Percentiles rank a stretch among this genome's conserved stretches.
Evolutionary conservation across 495 filamentous ascomycete species (phyloP).

Genomic region (Evansstolkia leycettana): DNA sequence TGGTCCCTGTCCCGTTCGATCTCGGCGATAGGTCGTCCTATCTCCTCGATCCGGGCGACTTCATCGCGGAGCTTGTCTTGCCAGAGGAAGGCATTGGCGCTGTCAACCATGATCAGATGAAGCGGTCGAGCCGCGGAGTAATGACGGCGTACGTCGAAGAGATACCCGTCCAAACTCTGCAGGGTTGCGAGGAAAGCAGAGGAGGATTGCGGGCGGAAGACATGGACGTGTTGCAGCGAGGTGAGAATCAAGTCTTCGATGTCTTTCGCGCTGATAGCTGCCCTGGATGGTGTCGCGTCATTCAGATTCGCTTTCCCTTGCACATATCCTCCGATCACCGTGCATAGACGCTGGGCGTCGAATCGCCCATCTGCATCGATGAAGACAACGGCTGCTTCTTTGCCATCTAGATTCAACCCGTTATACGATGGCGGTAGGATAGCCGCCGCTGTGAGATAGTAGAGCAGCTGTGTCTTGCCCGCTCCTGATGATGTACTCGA

Average conservation of each 20-base stretch:
- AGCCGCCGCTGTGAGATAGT: slow-evolving; percentile 49
- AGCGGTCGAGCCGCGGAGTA: slow-evolving; percentile 32
- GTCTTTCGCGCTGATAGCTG: slow-evolving; percentile 5
- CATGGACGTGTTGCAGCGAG: slow-evolving; percentile 35
- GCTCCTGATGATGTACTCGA: slow-evolving; percentile 38
- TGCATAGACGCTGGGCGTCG: slow-evolving; percentile 42
- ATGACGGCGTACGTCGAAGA: slow-evolving; percentile 37
- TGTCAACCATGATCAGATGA: slow-evolving; percentile 40
- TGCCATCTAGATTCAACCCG: slow-evolving; percentile 23
- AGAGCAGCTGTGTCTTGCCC: slow-evolving; percentile 57
- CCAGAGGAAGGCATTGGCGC: slow-evolving; percentile 46
- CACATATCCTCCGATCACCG: slow-evolving; percentile 21
- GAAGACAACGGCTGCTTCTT: slow-evolving; percentile 48
- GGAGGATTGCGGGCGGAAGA: slow-evolving; percentile 45
- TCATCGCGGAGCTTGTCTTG: slow-evolving; percentile 40
- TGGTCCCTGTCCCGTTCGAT: slow-evolving; percentile 17
- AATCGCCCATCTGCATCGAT: slow-evolving; percentile 63
- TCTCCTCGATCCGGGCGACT: slow-evolving; percentile 26
- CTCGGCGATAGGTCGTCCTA: slow-evolving; percentile 19
- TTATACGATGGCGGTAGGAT: slow-evolving; percentile 38
- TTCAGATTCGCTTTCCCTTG: slow-evolving; percentile 2
- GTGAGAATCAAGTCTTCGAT: slow-evolving; percentile 19
- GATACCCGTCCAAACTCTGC: slow-evolving; percentile 32
- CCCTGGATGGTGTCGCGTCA: neutral
- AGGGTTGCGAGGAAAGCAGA: slow-evolving; percentile 40